Percentiles rank a stretch among this genome's conserved stretches.
Conservation (phyloP, 2,329 filamentous ascomycete genomes). For the Neurospora sp. region DNA sequence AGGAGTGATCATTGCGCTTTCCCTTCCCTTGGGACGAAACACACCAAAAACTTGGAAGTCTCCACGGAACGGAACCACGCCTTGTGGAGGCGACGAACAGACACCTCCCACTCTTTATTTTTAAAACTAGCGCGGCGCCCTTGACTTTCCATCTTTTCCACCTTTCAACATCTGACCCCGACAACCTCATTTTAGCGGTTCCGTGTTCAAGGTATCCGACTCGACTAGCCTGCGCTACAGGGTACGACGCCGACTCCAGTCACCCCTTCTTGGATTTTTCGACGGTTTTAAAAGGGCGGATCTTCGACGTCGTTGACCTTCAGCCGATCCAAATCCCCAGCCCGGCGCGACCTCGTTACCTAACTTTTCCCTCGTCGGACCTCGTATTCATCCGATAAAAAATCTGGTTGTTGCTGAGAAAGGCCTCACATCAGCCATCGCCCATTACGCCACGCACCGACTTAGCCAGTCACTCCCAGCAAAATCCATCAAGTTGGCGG, state of each 20-base stretch:
- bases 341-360: background rate
- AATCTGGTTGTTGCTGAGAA: background rate
- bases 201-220: background rate
- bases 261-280: background rate
- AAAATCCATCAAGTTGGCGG: slow-evolving; percentile 28
- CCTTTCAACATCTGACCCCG: background rate
- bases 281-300: background rate
- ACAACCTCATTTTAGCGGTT: background rate
- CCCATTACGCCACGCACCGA: background rate
- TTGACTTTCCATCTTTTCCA: background rate
- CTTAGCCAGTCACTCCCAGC: slow-evolving; percentile 2
- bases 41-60: background rate
- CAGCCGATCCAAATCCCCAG: background rate
- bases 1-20: background rate
- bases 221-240: background rate
- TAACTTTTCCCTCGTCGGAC: background rate
- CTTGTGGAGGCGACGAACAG: background rate
- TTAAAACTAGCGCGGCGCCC: background rate
- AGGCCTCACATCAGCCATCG: background rate
- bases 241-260: background rate
- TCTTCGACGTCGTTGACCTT: background rate
- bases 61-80: background rate
- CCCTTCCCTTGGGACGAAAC: background rate
- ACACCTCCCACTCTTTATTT: background rate
- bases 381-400: background rate